Percentiles rank a stretch among this genome's conserved stretches.
Conservation (phyloP, 2,329 filamentous ascomycete species). For the Xylariaceae sp. region DNA sequence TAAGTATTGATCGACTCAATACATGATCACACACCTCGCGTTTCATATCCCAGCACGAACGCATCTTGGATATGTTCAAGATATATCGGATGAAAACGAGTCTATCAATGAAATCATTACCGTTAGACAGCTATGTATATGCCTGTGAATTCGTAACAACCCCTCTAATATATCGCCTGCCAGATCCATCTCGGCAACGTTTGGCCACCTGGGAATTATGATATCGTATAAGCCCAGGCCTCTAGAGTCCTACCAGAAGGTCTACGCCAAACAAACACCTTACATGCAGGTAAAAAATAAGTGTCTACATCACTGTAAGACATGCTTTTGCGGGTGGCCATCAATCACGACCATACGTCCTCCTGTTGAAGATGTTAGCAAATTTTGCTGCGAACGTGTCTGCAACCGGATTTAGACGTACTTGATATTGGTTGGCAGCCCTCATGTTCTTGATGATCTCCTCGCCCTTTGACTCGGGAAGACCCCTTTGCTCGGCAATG, state of each 20-base stretch:
- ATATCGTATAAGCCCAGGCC: conserved; percentile 12
- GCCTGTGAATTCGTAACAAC: conserved; percentile 11
- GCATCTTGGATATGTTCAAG: neutral
- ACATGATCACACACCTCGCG: neutral
- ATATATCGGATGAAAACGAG: conserved; percentile 14
- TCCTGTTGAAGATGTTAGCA: conserved; percentile 48
- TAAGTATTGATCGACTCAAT: neutral
- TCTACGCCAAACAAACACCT: conserved; percentile 22
- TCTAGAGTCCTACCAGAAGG: conserved; percentile 25
- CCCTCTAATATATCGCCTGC: conserved; percentile 5
- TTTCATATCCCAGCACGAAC: neutral
- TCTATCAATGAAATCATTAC: conserved; percentile 29
- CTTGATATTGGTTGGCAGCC: conserved; percentile 92
- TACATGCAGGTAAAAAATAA: conserved; percentile 28
- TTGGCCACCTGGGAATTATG: too few relatives aligned
- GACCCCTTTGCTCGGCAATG: conserved; percentile 74
- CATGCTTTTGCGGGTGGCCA: conserved; percentile 16
- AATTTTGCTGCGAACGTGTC: conserved; percentile 4
- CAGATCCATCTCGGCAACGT: too few relatives aligned
- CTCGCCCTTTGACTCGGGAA: conserved; percentile 83
- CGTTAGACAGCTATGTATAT: conserved; percentile 25
- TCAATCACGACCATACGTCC: conserved; percentile 63
- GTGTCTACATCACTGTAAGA: conserved; percentile 24
- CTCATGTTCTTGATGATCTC: conserved; percentile 98
- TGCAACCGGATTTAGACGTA: conserved; percentile 38